Evolutionary conservation across 345 rosid genomes (phyloP).

Genomic region (Chamaenerion angustifolium): DNA sequence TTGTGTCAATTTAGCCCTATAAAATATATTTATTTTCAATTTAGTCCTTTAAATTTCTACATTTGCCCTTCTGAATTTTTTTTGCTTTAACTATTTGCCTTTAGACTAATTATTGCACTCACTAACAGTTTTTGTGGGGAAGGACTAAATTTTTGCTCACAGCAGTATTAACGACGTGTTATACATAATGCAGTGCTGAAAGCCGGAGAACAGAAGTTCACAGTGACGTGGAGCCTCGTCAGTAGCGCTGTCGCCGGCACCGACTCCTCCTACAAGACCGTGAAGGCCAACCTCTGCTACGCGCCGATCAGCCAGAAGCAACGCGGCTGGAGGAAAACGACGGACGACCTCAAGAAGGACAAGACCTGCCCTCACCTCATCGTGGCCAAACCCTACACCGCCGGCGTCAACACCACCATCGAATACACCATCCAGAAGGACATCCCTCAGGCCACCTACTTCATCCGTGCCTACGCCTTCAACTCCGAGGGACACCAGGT

Average conservation of each 20-base stretch:
- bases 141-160: no score
- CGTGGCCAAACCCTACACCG: conserved; percentile 22
- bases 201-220: conserved; percentile 39
- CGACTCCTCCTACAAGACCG: conserved; percentile 31
- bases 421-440: conserved; percentile 38
- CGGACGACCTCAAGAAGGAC: conserved; percentile 39
- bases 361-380: conserved; percentile 45
- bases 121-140: no score
- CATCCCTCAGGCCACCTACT: conserved; percentile 51
- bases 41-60: no score
- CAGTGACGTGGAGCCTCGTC: conserved; percentile 42
- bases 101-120: no score
- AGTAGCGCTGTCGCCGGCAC: conserved; percentile 18
- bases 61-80: no score
- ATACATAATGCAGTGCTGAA: conserved; percentile 46
- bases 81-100: no score
- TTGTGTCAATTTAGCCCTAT: no score
- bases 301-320: conserved; percentile 63
- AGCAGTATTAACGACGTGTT: no score
- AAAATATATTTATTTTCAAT: no score
- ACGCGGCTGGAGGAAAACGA: conserved; percentile 63
- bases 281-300: conserved; percentile 47
- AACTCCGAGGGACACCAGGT: conserved; percentile 18
- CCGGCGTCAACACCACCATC: conserved; percentile 16
- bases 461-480: conserved; percentile 52